Base-by-base conservation (phyloP, 2,329 filamentous ascomycete species). In the Ceratocystis albifundus region DNA sequence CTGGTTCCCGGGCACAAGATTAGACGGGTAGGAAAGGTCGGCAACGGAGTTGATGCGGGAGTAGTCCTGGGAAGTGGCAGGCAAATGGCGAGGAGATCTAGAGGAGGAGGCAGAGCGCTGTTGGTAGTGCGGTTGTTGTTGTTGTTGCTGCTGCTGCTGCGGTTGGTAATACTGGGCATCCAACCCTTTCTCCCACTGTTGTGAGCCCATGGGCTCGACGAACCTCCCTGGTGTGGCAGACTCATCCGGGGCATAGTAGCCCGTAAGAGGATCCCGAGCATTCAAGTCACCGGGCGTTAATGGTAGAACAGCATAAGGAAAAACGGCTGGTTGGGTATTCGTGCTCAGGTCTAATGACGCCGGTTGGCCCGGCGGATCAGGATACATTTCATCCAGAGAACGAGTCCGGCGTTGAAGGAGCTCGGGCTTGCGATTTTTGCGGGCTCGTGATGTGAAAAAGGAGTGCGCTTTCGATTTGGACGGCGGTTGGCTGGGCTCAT, bases 361-460 rank as follows among this genome's bases (percentile, higher is more conserved):
- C 12, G 66, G 48, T 22, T 68, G 63, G 10, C 12, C 36, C 32
- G 10, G 12, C 8, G 12, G 44, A 1, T 50, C n/a, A 45, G 62
- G 80, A 79, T 57, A 82, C 68, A 6, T 76, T 76, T 68, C 81
- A 80, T 75, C 75, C 77, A 30, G 74, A 61, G 53, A 76, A 68
- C 66, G 48, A 20, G 63, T 61, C 20, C 64, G 57, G 36, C 50
- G 50, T 55, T 44, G 59, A 20, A 71, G 72, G 55, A 69, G 62
- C 46, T 74, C 69, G 59, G 70, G 70, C 61, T 68, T 66, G 68
- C 64, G 70, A 69, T 57, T 69, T 57, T 28, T 69, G 69, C 45
- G 67, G 50, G 22, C 44, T 64, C 28, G 44, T 8, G 36, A 66
- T 4, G n/a, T 63, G 61, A 62, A 55, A 57, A 65, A 65, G 41